Base-by-base conservation (phyloP, 768 basidiomycete genomes). In the Rickenella mellea region DNA sequence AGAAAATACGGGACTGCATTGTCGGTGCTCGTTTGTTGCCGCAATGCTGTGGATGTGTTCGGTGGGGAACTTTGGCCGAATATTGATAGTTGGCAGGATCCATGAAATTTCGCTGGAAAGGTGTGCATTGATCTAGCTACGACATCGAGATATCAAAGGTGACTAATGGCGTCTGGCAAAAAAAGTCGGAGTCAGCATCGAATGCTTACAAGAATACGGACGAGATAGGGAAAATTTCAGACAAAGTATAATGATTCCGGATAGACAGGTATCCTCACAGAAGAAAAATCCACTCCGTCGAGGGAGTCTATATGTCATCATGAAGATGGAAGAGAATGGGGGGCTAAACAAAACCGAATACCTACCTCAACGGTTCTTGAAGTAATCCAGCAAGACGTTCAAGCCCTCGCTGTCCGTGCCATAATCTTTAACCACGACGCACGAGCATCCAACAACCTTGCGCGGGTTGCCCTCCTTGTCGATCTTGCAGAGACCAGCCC, bases 401-500 rank as follows among this genome's bases (percentile, higher is more conserved):
- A 94, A 77, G 43, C 92, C 94, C 73, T 94, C 89, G 56, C 80
- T 83, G 73, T 98, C 94, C 43, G 77, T 74, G 56, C 94, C 94
- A 60, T 93, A 97, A 61, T 97, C 89, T 77, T 90, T 98, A 54
- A 99, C 93, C 49, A 97, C 94, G 55, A 98, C 94, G 56, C 87
- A 90, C 56, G 76, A 83, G 72, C 88, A 90, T 42, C 84, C 83
- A 41, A 92, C 89, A 58, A 98, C 71, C 75, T 98, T 98, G 63
- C 94, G 76, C 37, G 94, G 86, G 70, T 96, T 97, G 52, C 94
- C 94, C 71, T 98, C 94, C 57, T 90, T 81, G 71, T 99, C 94
- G 64, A 98, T 93, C 77, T 99, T 99, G 83, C 94, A 97, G 48
- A 99, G 78, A 59, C 94, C 93, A 54, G 90, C 92, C 94, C 94